Evolutionary conservation across 2,329 filamentous ascomycete genomes (phyloP).

Genomic region (Aspergillus flavus): DNA sequence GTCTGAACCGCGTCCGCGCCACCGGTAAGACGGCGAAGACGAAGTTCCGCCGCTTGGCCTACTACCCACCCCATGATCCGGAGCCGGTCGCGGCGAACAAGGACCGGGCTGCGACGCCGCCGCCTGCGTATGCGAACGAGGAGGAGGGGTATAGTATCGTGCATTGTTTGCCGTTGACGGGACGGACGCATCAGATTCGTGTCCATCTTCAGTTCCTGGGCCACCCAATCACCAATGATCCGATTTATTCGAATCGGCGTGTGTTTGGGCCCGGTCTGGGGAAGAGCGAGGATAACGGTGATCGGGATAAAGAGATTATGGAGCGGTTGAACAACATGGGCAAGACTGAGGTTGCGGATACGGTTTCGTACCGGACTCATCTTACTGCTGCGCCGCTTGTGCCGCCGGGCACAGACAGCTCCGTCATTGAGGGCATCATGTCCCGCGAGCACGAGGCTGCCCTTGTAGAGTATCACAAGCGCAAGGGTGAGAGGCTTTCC

Average conservation of each 20-base stretch:
- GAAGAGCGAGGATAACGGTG: constrained; percentile 64
- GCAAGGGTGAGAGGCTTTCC: constrained; percentile 90
- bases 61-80: constrained; percentile 64
- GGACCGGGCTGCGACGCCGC: constrained; percentile 35
- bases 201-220: constrained; percentile 94
- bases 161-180: constrained; percentile 88
- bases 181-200: constrained; percentile 89
- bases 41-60: constrained; percentile 89
- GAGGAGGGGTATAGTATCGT: constrained; percentile 87
- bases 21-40: constrained; percentile 89
- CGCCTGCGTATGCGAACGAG: constrained; percentile 43
- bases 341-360: constrained; percentile 87
- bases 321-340: constrained; percentile 84
- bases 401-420: constrained; percentile 39
- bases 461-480: constrained; percentile 85
- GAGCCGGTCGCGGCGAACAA: constrained; percentile 26
- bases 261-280: constrained; percentile 87
- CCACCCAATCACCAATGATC: constrained; percentile 94
- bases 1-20: constrained; percentile 89
- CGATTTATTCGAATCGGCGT: constrained; percentile 91
- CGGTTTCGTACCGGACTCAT: constrained; percentile 76
- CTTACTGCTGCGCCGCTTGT: constrained; percentile 42
- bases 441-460: constrained; percentile 69
- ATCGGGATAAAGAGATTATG: constrained; percentile 88
- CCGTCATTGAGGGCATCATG: constrained; percentile 44